Evolutionary conservation across 306 rosid genomes (phyloP), one percentile per base, ranked within the genome.

Genomic region (Lupinus albus): DNA sequence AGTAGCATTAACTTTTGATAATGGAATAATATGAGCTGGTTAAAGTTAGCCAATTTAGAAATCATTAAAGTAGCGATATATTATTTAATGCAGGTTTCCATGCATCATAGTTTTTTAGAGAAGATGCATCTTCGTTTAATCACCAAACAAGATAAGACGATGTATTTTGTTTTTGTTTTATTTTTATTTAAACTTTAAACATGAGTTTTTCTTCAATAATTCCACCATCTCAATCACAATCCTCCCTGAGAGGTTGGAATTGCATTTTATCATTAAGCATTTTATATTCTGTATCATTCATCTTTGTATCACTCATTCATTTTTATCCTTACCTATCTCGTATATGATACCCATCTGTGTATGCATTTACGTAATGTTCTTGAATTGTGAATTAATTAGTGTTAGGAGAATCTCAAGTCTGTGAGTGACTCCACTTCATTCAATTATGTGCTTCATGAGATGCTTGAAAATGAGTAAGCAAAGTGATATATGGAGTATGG

Each of bases 401-500:
- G 45, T 21, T 7, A 36, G 16, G 14, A 73, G 68, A 36, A 25
- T 14, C 69, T 36, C 42, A 67, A 35, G 62, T 17, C 15, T 18
- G 58, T 51, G 36, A 14, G 32, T 32, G 58, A 52, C 55, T 32
- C 45, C 46, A 13, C 44, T 51, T 42, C 11, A 38, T 50, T 72
- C 70, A 49, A 48, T 51, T 7, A 50, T 48, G 69, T 56, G 72
- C 74, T 55, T 61, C 49, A 72, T 81, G 71, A 50, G 69, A 60
- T 70, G 64, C 47, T 70, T 67, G 66, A 74, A 63, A 67, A 35
- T 35, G 3, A 64, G 59, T n/a, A n/a, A n/a, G n/a, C n/a, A 51
- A 52, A 44, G 55, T 48, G 46, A 39, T 52, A 53, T 21, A 51
- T 35, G 47, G 68, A 45, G 47, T 21, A 51, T 35, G 47, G 68